Conservation (phyloP, 345 rosid species). For the Eucalyptus grandis region DNA sequence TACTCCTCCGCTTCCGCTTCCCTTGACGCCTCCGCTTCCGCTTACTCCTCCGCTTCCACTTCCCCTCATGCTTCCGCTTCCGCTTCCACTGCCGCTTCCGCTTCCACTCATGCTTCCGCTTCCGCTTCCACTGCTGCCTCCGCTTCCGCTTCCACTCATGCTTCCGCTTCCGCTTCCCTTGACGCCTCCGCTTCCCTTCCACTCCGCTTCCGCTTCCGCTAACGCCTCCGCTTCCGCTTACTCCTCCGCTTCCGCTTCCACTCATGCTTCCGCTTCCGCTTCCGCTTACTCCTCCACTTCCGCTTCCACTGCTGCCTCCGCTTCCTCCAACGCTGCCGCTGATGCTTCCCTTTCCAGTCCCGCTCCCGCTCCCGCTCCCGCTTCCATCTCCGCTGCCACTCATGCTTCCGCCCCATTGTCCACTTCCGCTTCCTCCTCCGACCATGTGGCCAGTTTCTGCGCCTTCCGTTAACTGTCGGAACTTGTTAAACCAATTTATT, state of each 20-base stretch:
- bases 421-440: neutral
- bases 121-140: too few species aligned
- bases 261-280: neutral
- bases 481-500: slow-evolving; percentile 25
- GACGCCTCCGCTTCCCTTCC: neutral
- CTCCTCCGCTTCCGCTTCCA: neutral
- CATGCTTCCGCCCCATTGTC: neutral
- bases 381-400: neutral
- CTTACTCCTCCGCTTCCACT: neutral
- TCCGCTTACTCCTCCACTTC: neutral
- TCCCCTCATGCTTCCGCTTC: neutral
- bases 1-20: accelerated
- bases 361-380: neutral
- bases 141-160: neutral
- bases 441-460: neutral
- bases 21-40: accelerated
- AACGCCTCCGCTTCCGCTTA: too few species aligned
- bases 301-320: neutral
- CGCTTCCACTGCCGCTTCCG: neutral
- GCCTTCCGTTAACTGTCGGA: neutral
- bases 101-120: neutral
- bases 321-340: too few species aligned
- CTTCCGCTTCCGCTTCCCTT: neutral
- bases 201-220: neutral
- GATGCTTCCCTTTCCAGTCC: too few species aligned